A percentile compares a stretch with the other conserved stretches of the same genome.
These are phyloP conservation scores for Hypoxylon sp. DNA, from an alignment of 2,329 filamentous ascomycete species.

Conservation along the genomic window DNA sequence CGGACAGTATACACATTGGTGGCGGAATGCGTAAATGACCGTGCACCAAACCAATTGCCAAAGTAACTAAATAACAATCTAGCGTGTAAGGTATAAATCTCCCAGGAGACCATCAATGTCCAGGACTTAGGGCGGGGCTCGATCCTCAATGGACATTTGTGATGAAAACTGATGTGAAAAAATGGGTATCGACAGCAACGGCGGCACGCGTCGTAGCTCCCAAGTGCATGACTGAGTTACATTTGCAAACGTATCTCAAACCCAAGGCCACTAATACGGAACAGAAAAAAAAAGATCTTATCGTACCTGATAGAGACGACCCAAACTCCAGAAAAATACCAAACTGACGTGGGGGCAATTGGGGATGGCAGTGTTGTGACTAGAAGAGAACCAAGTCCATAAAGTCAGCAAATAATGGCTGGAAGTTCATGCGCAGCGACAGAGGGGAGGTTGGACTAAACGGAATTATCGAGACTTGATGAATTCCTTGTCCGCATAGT, in stretches of 20 bases:
- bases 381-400: background rate
- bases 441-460: conserved; percentile 1
- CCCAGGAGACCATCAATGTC: background rate
- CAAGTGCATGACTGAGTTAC: background rate
- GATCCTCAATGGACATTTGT: background rate
- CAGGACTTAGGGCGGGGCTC: no score
- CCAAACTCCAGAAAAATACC: background rate
- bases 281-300: conserved; percentile 14
- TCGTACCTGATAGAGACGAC: background rate
- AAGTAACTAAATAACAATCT: background rate
- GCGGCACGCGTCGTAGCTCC: background rate
- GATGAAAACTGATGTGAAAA: background rate
- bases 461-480: background rate
- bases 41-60: background rate
- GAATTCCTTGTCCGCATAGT: conserved; percentile 1
- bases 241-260: background rate
- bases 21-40: background rate
- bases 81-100: background rate
- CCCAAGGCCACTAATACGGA: background rate
- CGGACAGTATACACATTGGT: background rate
- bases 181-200: background rate
- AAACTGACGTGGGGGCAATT: background rate
- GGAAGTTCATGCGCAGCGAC: background rate
- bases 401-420: background rate
- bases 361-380: background rate